phyloP scores from a whole-genome alignment of 192 early-diverging fungal genomes.

The Gonapodya prolifera region DNA sequence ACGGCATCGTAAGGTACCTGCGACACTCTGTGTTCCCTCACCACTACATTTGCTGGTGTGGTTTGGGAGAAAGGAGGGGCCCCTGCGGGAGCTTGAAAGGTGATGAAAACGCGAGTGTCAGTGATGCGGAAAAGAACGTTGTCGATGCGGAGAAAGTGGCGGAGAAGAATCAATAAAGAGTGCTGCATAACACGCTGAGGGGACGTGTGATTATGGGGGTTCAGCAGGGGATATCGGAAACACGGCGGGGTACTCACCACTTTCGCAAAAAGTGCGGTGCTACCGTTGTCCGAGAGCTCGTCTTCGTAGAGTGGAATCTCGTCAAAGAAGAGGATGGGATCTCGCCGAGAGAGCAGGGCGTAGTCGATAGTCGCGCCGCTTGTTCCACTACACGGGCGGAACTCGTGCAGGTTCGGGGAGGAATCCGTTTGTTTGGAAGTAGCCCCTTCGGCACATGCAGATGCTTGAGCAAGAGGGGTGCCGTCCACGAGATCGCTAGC shows the following conservation, averaged over 20 bases:
- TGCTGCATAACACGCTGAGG: constrained; percentile 83
- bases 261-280: constrained; percentile 60
- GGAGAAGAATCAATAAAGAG: constrained; percentile 73
- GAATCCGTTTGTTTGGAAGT: not conserved
- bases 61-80: not conserved
- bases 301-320: constrained; percentile 92
- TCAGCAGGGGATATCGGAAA: not conserved
- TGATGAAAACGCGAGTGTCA: constrained; percentile 61
- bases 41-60: not conserved
- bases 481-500: constrained; percentile 51
- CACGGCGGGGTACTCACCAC: constrained; percentile 36
- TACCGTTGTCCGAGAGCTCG: constrained; percentile 91
- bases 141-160: constrained; percentile 89
- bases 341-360: constrained; percentile 53
- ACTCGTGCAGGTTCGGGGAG: not conserved
- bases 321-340: constrained; percentile 90
- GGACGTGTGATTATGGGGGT: not conserved
- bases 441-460: constrained; percentile 6
- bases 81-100: not conserved
- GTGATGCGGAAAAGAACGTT: constrained; percentile 81
- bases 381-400: constrained; percentile 4
- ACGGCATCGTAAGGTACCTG: not conserved
- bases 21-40: not conserved
- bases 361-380: constrained; percentile 52
- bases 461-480: not conserved